These are phyloP conservation scores for Leccinum pachyderme DNA, from an alignment of 1,284 basidiomycete species.

Conservation along the genomic window DNA sequence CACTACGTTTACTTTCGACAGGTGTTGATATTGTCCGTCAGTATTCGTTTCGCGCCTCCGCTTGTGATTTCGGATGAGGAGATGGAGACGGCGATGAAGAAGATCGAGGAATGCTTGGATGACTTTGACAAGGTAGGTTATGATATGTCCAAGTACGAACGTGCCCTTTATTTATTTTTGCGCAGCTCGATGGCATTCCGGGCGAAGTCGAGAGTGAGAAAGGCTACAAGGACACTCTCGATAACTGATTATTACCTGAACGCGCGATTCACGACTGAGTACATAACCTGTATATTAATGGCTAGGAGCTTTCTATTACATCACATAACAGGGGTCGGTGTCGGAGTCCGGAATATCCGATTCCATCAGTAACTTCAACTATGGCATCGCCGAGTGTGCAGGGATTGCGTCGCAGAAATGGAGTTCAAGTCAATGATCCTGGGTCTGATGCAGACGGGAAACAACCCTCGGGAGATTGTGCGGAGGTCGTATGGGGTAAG, in stretches of 20 bases:
- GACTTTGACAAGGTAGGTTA: slow-evolving; percentile 78
- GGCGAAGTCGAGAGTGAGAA: slow-evolving; percentile 63
- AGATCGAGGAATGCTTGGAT: slow-evolving; percentile 75
- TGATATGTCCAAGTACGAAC: background rate
- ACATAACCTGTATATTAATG: slow-evolving; percentile 11
- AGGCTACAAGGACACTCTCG: slow-evolving; percentile 46
- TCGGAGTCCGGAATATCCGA: background rate
- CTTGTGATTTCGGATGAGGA: slow-evolving; percentile 90
- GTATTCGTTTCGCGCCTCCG: slow-evolving; percentile 94
- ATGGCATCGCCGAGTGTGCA: slow-evolving; percentile 20
- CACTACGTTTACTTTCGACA: slow-evolving; percentile 1
- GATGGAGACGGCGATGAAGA: slow-evolving; percentile 68
- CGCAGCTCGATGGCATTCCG: slow-evolving; percentile 67
- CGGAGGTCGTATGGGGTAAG: slow-evolving; percentile 82
- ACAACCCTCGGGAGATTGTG: slow-evolving; percentile 2
- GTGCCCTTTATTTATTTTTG: background rate
- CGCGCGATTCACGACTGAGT: background rate
- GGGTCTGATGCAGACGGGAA: slow-evolving; percentile 11
- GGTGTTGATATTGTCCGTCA: slow-evolving; percentile 32
- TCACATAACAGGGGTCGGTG: background rate
- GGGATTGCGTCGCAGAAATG: slow-evolving; percentile 24
- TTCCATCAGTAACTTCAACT: background rate
- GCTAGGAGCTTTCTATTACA: too few species aligned
- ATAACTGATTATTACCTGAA: slow-evolving; percentile 22
- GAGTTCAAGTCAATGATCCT: slow-evolving; percentile 6